Base-by-base conservation (phyloP, 2,329 filamentous ascomycete genomes). In the Trichoderma citrinoviride region DNA sequence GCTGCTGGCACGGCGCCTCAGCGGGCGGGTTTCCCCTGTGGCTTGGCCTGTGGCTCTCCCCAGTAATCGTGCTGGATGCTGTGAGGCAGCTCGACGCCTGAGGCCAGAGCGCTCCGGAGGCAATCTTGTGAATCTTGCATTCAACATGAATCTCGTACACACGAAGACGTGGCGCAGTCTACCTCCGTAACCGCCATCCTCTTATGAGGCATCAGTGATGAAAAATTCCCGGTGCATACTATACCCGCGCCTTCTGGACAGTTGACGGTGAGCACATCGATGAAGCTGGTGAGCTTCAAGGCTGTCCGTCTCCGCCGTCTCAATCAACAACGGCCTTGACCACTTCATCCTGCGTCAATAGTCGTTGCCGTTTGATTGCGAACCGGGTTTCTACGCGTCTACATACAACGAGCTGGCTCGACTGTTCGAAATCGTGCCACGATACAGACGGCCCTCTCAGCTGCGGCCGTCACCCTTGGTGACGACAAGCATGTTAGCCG, bases 401-500 rank as follows among this genome's bases (percentile, higher is more conserved):
- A 54, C 10, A 55, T 21, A 54, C 10, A 55, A 49, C 27, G 17
- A 21, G 37, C 47, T 8, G 23, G 52, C 37, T 56, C 43, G 23
- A 43, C 53, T 33, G 50, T 41, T 56, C 52, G 40, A 7, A 12
- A 41, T 57, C 17, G 43, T 37, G 61, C 29, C 19, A 25, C 23
- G 17, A 50, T 50, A n/a, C 23, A 50, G 41, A n/a, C 23, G n/a
- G 46, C 40, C 50, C 21, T 49, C 19, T 43, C 37, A 19, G 46
- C 41, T 63, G 64, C 64, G 29, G 57, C 40, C 43, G 27, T 27
- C 33, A 37, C 21, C 57, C 57, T 23, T 41, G 49, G 57, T 66
- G 55, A 55, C n/a, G 40, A 17, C 62, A 41, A 46, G 62, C 55
- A 46, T 53, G 15, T 49, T 67, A 67, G 63, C 65, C 65, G 65